Conservation (phyloP, 306 rosid genomes). For the Urtica urens region DNA sequence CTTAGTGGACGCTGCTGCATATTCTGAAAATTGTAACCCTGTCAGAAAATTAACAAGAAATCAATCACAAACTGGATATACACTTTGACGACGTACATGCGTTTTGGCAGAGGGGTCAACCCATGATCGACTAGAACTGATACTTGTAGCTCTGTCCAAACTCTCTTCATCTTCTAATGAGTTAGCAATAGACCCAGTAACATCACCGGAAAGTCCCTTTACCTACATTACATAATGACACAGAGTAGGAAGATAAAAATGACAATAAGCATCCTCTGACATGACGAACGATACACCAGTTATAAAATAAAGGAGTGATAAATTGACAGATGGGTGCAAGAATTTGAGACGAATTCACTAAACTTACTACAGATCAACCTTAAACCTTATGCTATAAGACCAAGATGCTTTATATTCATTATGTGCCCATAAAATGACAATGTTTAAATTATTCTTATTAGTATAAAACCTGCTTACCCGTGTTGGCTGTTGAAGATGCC, state of each 20-base stretch:
- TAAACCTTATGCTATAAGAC: neutral
- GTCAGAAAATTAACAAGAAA: constrained; percentile 12
- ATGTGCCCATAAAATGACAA: too few species aligned
- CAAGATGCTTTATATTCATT: neutral
- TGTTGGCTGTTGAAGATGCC: constrained; percentile 68
- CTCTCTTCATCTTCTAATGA: constrained; percentile 39
- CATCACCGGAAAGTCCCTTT: constrained; percentile 45
- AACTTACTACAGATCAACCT: too few species aligned
- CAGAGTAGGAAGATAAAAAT: constrained; percentile 5
- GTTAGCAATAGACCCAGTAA: constrained; percentile 32
- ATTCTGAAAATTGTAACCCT: constrained; percentile 38
- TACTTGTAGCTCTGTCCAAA: constrained; percentile 32
- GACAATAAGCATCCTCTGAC: neutral
- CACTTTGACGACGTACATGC: constrained; percentile 36
- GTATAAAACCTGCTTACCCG: constrained; percentile 36
- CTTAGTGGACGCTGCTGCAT: constrained; percentile 47
- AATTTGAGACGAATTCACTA: too few species aligned
- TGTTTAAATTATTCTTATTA: too few species aligned
- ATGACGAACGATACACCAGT: neutral
- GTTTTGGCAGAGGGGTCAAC: constrained; percentile 41
- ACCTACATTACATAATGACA: constrained; percentile 28
- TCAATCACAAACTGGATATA: constrained; percentile 2
- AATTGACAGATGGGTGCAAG: neutral
- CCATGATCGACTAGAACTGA: constrained; percentile 53
- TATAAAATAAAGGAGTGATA: too few species aligned